Evolutionary conservation across 2,329 filamentous ascomycete genomes (phyloP).

Genomic region (Scytalidium sp.): DNA sequence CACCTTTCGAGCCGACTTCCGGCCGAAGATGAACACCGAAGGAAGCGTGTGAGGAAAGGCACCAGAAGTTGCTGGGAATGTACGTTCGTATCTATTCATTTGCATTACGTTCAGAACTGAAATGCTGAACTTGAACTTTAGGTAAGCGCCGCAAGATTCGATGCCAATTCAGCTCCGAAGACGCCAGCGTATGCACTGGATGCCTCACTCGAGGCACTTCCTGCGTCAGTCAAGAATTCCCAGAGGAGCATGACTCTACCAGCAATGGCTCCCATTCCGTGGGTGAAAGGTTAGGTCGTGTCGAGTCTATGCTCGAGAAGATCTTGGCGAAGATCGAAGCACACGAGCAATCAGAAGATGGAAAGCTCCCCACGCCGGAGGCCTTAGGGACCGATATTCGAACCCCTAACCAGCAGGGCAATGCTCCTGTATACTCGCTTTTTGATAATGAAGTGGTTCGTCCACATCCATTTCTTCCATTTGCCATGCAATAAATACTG

Average conservation of each 20-base stretch:
- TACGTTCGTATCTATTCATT: constrained; percentile 28
- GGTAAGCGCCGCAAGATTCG: constrained; percentile 45
- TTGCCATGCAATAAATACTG: constrained; percentile 1
- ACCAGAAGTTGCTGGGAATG: constrained; percentile 58
- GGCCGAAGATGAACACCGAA: constrained; percentile 19
- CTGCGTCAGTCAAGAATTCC: constrained; percentile 29
- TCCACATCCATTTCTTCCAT: neutral
- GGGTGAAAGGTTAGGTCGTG: constrained; percentile 26
- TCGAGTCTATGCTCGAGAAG: constrained; percentile 24
- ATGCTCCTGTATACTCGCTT: constrained; percentile 21
- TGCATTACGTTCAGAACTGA: neutral
- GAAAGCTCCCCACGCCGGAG: constrained; percentile 23
- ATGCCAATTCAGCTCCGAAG: constrained; percentile 40
- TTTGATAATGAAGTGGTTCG: constrained; percentile 26
- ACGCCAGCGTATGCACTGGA: constrained; percentile 38
- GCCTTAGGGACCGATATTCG: constrained; percentile 24
- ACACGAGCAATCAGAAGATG: constrained; percentile 25
- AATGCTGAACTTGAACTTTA: constrained; percentile 9
- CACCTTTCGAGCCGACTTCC: neutral
- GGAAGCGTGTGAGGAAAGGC: constrained; percentile 40
- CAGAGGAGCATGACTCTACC: constrained; percentile 24
- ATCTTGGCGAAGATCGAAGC: constrained; percentile 23
- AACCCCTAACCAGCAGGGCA: constrained; percentile 13
- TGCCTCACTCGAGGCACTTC: constrained; percentile 39
- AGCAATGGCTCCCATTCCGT: constrained; percentile 16